Evolutionary conservation across 1,284 basidiomycete species (phyloP).

Genomic region (Malassezia dermatis): DNA sequence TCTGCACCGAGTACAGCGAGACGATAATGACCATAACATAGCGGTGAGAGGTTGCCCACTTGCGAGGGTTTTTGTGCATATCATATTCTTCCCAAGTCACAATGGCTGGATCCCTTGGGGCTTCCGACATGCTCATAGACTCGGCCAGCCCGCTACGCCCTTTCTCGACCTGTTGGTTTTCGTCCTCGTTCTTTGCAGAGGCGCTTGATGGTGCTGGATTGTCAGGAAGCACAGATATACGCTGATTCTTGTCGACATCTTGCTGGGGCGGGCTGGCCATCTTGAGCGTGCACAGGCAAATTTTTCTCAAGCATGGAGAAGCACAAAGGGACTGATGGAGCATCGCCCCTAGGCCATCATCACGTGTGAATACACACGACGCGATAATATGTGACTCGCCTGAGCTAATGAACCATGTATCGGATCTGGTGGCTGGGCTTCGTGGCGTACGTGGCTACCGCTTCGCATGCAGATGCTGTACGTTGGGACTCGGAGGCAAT

Average conservation of each 20-base stretch:
- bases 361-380: too few species aligned
- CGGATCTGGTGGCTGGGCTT: not conserved
- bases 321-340: too few species aligned
- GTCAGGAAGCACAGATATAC: not conserved
- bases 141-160: not conserved
- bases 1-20: constrained; percentile 9
- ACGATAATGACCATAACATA: constrained; percentile 2
- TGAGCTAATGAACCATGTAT: not conserved
- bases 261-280: not conserved
- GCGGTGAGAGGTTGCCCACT: not conserved
- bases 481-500: not conserved
- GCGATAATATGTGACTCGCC: too few species aligned
- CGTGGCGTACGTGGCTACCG: not conserved
- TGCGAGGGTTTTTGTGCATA: constrained; percentile 9
- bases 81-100: constrained; percentile 9
- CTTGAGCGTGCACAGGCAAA: not conserved
- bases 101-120: not conserved
- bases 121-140: not conserved
- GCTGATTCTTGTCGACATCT: not conserved
- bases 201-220: not conserved
- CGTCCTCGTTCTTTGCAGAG: not conserved
- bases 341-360: too few species aligned
- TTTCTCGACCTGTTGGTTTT: not conserved
- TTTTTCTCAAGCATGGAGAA: not conserved
- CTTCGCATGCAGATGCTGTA: not conserved